These are phyloP conservation scores for Zea luxurians DNA, from an alignment of 176 grass and related monocot genomes.

Conservation along the genomic window DNA sequence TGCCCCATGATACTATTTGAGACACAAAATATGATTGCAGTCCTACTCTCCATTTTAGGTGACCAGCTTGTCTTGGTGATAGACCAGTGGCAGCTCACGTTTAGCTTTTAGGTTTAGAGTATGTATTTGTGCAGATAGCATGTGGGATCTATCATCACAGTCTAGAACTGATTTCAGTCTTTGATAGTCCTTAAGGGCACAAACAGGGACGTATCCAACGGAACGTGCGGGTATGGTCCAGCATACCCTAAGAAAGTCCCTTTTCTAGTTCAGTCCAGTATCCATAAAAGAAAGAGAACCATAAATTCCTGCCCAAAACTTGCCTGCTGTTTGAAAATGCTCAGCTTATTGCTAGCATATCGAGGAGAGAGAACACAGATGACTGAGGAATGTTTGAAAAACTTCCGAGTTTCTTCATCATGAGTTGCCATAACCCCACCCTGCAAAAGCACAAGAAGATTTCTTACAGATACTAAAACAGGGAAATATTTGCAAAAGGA, in stretches of 20 bases:
- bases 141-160: not conserved
- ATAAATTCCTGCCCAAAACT: slow-evolving; percentile 35
- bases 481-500: slow-evolving; percentile 18
- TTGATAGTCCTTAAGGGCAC: not conserved
- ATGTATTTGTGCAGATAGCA: not conserved
- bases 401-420: slow-evolving; percentile 93
- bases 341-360: slow-evolving; percentile 93
- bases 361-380: slow-evolving; percentile 90
- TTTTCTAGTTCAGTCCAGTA: not conserved
- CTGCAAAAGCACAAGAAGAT: slow-evolving; percentile 48
- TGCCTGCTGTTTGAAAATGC: slow-evolving; percentile 97
- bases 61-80: not conserved
- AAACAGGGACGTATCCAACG: not conserved
- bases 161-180: not conserved
- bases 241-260: not conserved
- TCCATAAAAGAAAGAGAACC: not conserved
- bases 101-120: not conserved
- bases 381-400: slow-evolving; percentile 97
- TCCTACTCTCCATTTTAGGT: not conserved
- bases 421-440: slow-evolving; percentile 93
- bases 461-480: slow-evolving; percentile 1
- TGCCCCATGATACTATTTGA: not conserved
- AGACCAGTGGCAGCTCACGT: not conserved
- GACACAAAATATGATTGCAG: not conserved
- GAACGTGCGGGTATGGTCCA: too few relatives aligned